Conservation (phyloP, 2,329 filamentous ascomycete species). For the Neopestalotiopsis clavispora region DNA sequence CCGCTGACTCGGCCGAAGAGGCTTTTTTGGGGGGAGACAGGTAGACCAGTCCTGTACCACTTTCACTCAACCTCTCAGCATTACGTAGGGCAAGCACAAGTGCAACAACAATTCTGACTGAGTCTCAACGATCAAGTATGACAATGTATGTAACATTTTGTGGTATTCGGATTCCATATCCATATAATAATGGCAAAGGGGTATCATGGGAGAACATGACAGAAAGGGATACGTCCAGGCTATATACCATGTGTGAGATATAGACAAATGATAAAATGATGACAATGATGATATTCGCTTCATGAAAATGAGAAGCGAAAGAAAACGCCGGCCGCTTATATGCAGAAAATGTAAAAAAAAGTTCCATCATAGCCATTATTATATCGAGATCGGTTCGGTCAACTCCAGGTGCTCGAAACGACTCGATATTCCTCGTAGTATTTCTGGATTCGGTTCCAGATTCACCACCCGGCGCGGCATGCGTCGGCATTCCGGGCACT, state of each 20-base stretch:
- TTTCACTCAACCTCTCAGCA: not conserved
- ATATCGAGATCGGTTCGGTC: not conserved
- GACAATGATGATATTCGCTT: not conserved
- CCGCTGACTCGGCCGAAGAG: not conserved
- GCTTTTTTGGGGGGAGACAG: not conserved
- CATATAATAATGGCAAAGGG: conserved; percentile 1
- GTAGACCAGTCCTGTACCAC: not conserved
- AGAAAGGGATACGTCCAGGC: not conserved
- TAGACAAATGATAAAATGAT: not conserved
- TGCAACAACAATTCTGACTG: not conserved
- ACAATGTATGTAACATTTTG: not conserved
- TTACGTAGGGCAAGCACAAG: not conserved
- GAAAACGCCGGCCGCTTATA: conserved; percentile 5
- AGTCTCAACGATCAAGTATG: not conserved
- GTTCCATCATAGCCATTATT: not conserved
- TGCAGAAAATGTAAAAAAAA: not conserved
- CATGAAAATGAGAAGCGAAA: not conserved
- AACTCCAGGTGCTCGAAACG: conserved; percentile 17
- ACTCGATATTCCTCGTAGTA: conserved; percentile 12
- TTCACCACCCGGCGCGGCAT: conserved; percentile 60
- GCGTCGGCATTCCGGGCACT: conserved; percentile 64
- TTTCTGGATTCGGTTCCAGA: not conserved
- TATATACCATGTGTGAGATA: not conserved
- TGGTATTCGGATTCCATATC: conserved; percentile 1
- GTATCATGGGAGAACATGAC: not conserved